Evolutionary conservation across 2,329 filamentous ascomycete genomes (phyloP).

Genomic region (Exophiala sideris): DNA sequence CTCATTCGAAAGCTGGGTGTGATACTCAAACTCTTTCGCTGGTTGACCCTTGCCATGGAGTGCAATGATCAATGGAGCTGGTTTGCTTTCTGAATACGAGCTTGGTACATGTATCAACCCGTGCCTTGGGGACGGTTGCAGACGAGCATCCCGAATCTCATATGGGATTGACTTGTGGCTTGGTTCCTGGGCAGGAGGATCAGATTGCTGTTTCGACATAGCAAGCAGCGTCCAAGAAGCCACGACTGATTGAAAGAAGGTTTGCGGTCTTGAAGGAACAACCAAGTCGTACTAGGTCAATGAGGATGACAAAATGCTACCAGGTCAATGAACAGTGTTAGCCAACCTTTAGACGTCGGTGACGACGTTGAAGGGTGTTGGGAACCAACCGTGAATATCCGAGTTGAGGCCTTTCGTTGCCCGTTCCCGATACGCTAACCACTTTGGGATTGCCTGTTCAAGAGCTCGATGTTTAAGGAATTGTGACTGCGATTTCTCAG

Average conservation of each 20-base stretch:
- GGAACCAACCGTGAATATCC: too few relatives aligned
- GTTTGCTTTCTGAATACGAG: neutral
- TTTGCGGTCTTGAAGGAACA: too few relatives aligned
- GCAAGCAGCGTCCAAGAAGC: neutral
- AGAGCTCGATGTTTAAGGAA: too few relatives aligned
- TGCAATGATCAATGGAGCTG: neutral
- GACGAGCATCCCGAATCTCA: neutral
- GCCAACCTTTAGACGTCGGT: too few relatives aligned
- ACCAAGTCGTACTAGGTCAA: too few relatives aligned
- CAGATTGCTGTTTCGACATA: neutral
- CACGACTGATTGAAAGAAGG: too few relatives aligned
- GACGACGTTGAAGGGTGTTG: too few relatives aligned
- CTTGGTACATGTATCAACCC: neutral
- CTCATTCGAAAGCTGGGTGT: conserved; percentile 1
- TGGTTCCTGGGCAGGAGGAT: neutral
- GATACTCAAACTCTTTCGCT: neutral
- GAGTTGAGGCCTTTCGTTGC: too few relatives aligned
- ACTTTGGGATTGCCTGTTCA: too few relatives aligned
- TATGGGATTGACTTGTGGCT: neutral
- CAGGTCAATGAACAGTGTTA: too few relatives aligned
- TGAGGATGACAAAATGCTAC: too few relatives aligned
- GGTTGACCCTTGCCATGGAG: neutral
- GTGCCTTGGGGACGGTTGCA: neutral
- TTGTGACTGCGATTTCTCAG: conserved; percentile 11
- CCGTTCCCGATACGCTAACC: too few relatives aligned